Evolutionary conservation across 2,329 filamentous ascomycete species (phyloP), one percentile per base, ranked within the genome.

Genomic region (Aspergillus calidoustus): DNA sequence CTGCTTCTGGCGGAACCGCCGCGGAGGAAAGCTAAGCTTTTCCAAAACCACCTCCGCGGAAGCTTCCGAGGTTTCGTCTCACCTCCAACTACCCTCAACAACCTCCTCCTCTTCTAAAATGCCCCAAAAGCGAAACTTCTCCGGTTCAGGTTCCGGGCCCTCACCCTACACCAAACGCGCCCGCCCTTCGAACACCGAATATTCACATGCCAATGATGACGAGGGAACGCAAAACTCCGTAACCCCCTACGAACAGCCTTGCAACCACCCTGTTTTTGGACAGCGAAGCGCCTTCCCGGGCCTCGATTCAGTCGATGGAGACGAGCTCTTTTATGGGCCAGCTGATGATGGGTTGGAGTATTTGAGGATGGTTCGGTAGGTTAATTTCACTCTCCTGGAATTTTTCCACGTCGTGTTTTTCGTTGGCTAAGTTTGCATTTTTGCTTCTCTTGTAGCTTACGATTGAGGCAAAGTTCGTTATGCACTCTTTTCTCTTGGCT

Each of bases 211-310:
- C 2, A 65, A 71, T 31, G 76, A 71, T 25, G 71, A 66, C 23
- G 68, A 68, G 43, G 63, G 59, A 30, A 41, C 59, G 19, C 59
- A 49, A 11, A 54, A 53, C 54, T 54, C 64, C 13, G 49, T 60
- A 25, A 68, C 67, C 5, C 53, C 69, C 15, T 64, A 73, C 38
- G 75, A 79, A 61, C 77, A 77, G 57, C 79, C 81, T 25, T 78
- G 77, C 47, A 75, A 88, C 61, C 84, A 92, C 72, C 84, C 86
- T 9, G 85, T 86, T 2, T 91, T 87, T 75, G 90, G 90, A 46
- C 90, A 92, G 76, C 86, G 87, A 75, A 87, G 87, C 69, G 89
- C 89, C 48, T 90, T 93, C 68, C 88, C 89, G 7, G 84, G 84
- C n/a, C 76, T 86, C 15, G 84, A 86, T 44, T 60, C 51, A 50